Evolutionary conservation across 2,329 filamentous ascomycete species (phyloP).

Genomic region (Exophiala lecanii-corni): DNA sequence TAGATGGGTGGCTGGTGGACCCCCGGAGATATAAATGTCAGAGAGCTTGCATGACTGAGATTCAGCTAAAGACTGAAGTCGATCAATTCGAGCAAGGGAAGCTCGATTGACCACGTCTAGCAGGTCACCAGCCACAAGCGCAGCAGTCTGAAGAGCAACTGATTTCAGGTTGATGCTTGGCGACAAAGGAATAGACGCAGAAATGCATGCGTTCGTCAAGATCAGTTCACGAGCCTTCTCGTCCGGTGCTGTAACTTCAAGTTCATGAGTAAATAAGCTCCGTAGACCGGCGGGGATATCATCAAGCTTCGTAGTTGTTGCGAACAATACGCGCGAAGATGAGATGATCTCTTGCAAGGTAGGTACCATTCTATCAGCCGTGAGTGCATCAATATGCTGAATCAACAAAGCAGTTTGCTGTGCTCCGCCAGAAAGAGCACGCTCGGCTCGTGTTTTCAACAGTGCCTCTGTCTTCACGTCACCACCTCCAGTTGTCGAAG

Average conservation of each 20-base stretch:
- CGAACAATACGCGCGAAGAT: constrained; percentile 78
- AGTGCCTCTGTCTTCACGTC: constrained; percentile 94
- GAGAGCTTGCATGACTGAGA: constrained; percentile 26
- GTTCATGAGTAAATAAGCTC: constrained; percentile 88
- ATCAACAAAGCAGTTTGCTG: constrained; percentile 81
- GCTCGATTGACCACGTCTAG: constrained; percentile 93
- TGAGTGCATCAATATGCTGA: constrained; percentile 83
- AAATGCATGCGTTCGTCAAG: constrained; percentile 69
- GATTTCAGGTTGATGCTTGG: constrained; percentile 77
- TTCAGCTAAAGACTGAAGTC: constrained; percentile 67
- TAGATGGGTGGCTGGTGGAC: constrained; percentile 70
- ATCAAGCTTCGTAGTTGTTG: constrained; percentile 91
- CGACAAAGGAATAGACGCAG: constrained; percentile 70
- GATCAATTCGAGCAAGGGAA: constrained; percentile 67
- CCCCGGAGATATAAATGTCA: constrained; percentile 85
- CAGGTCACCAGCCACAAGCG: constrained; percentile 87
- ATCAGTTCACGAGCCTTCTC: constrained; percentile 89
- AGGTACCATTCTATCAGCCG: constrained; percentile 81
- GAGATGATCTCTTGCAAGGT: constrained; percentile 78
- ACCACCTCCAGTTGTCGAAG: constrained; percentile 65
- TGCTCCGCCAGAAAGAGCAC: constrained; percentile 81
- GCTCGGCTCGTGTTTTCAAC: constrained; percentile 78
- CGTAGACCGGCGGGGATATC: constrained; percentile 88
- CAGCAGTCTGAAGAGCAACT: constrained; percentile 91
- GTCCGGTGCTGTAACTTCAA: constrained; percentile 89